Base-by-base conservation (phyloP, 805 yeast species). In the Schwanniomyces occidentalis region DNA sequence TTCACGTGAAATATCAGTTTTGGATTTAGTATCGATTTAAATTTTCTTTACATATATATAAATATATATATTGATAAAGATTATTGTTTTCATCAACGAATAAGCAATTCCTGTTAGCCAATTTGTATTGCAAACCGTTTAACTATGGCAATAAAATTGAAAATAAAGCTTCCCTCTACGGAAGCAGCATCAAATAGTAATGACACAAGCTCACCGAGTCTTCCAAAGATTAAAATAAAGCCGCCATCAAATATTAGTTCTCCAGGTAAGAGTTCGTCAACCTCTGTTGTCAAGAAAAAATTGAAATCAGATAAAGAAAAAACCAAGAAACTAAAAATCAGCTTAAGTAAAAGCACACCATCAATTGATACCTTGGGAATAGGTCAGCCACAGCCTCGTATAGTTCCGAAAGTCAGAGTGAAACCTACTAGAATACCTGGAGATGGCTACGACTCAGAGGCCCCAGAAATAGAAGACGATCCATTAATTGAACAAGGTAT, bases 371-470 rank as follows among this genome's bases (percentile, higher is more conserved):
- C 17, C 2, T n/a, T 34, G 16, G 29, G 17, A 13, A n/a, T 27
- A 8, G 21, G 12, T 10, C 14, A 9, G 3, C 34, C 16, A 20
- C 30, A 34, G 13, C 17, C 37, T 10, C 38, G 40, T 24, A 27
- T 28, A 8, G 59, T 69, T 3, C 78, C 80, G 3, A 63, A 71
- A 20, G 73, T 76, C 17, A 57, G 78, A 42, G 68, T 77, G 24
- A 77, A 75, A 42, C 81, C 81, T 1, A 71, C 77, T 0, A 69
- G 95, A 48, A 71, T 82, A 3, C 93, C 95, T 0, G 96, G 96
- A 4, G 96, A 91, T 49, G 98, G 98, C 1, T 91, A 91, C 58
- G 99, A 91, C 54, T 84, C 95, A 2, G 98, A 91, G 51, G 97
- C 95, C 13, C 95, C 96, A 0, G 98, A 91, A 46, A 68, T 87